Base-by-base conservation (phyloP, 371 early-diverging fungal species). In the Cokeromyces recurvatus region DNA sequence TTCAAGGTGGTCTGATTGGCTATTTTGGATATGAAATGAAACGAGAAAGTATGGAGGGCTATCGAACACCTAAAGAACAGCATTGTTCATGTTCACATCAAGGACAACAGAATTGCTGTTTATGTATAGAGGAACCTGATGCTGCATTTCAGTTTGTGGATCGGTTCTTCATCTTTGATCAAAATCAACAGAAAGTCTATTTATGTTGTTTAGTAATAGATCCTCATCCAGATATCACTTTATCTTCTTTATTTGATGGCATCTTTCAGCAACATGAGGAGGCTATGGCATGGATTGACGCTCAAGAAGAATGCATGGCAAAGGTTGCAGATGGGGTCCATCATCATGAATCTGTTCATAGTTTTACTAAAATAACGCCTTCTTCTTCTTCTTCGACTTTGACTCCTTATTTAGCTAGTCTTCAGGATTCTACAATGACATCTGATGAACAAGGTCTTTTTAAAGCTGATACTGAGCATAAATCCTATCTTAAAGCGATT, bases 11-110 rank as follows among this genome's bases (percentile, higher is more conserved):
- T 0, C 64, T 94, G 55, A 69, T 92, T 1, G 97, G 97, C 0
- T 91, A 91, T 58, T 81, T 95, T 65, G 93, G 92, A 0, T 97
- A 95, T 55, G 97, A 94, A 51, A 91, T 97, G 94, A 90, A 89
- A 56, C 59, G 79, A 14, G 92, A 94, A 61, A 76, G 81, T 41
- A 39, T 90, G 64, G 68, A 74, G 6, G 79, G 82, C 0, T 82
- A 81, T 41, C 32, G 31, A 0, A 58, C 59, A 1, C 80, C 81
- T 0, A 17, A 24, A 0, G 66, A 76, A 37, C 79, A 72, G 31
- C 64, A 36, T 19, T 74, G 76, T 36, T 38, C 29, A 0, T 68
- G 72, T 23, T 64, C 59, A 46, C 32, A 43, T 3, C 34, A 38
- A 14, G 39, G 32, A 1, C 35, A 34, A 14, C 14, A 34, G n/a